Conservation (phyloP, 208 protist genomes). For the Herpetomonas samuelpessoai region DNA sequence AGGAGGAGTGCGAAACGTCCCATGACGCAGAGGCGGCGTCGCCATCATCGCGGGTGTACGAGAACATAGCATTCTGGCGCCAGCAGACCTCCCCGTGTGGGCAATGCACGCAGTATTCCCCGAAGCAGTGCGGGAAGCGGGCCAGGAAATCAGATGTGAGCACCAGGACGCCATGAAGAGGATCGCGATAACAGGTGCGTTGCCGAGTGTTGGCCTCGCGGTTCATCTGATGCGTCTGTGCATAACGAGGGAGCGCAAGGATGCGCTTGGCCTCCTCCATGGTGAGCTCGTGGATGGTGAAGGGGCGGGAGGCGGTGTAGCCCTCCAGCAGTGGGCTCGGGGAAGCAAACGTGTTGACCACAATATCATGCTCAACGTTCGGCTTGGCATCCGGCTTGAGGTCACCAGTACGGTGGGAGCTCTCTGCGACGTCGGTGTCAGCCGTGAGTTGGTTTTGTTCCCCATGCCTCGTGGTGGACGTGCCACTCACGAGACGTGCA, state of each 20-base stretch:
- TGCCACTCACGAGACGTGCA: no score
- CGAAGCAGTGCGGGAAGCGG: slow-evolving; percentile 25
- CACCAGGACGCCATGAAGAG: slow-evolving; percentile 22
- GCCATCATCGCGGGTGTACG: not conserved
- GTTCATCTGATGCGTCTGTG: slow-evolving; percentile 30
- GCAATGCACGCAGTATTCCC: slow-evolving; percentile 27
- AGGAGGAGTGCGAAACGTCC: not conserved
- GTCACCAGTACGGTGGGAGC: no score
- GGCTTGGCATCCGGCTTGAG: no score
- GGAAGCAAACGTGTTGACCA: not conserved
- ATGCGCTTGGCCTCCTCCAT: slow-evolving; percentile 1
- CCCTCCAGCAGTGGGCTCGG: slow-evolving; percentile 9
- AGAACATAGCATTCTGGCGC: slow-evolving; percentile 3
- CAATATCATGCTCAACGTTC: not conserved
- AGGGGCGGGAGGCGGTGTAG: slow-evolving; percentile 13
- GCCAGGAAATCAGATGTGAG: slow-evolving; percentile 28
- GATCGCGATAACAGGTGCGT: slow-evolving; percentile 27
- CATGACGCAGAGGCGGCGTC: not conserved
- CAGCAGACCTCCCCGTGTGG: slow-evolving; percentile 13
- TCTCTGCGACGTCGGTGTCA: not conserved
- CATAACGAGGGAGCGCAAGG: slow-evolving; percentile 23
- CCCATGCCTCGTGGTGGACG: no score
- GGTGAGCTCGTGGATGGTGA: slow-evolving; percentile 16
- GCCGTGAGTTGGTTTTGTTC: not conserved
- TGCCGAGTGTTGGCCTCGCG: slow-evolving; percentile 16